Evolutionary conservation across 2,329 filamentous ascomycete genomes (phyloP), one percentile per base, ranked within the genome.

Genomic region (Arachnomyces sp.): DNA sequence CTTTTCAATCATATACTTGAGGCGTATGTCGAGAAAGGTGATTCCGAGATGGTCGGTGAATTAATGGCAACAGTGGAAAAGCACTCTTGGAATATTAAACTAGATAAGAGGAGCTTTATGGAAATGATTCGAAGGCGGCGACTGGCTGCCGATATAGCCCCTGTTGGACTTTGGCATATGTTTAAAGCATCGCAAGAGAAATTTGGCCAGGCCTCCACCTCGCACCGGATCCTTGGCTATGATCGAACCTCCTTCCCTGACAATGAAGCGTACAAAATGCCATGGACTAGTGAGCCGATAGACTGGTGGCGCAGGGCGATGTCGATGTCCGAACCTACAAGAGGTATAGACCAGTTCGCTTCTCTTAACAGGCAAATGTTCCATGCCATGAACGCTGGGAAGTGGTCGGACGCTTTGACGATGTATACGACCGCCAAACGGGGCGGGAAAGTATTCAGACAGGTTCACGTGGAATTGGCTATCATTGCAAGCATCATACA

Each of bases 161-260:
- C 61, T 1, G 53, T 58, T 12, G 61, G 64, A 4, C 53, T 64
- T 36, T 66, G 63, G 62, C 55, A 61, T 32, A 61, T 66, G 59
- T 51, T 64, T 15, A 59, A 62, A 36, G 57, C 61, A 7, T 60
- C 62, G 7, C 57, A 59, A 34, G 45, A 54, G 12, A 55, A 59
- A 34, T 51, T 58, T 36, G 52, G 54, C 7, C 50, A 57, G 34
- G 48, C 54, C 17, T 48, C 61, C 31, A 47, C 51, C 29, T 61
- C 60, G 5, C 54, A 55, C 28, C 59, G 56, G 28, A 51, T 66
- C 16, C 48, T 66, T 31, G 63, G 62, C 39, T 55, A 56, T 34
- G 57, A 61, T 38, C 56, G 54, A 34, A 49, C 43, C 11, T 58
- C 57, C 7, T 52, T 60, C 29, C 57, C 55, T 6, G 34, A 50